Base-by-base conservation (phyloP, 768 basidiomycete species). In the Fomitopsis pulvina region DNA sequence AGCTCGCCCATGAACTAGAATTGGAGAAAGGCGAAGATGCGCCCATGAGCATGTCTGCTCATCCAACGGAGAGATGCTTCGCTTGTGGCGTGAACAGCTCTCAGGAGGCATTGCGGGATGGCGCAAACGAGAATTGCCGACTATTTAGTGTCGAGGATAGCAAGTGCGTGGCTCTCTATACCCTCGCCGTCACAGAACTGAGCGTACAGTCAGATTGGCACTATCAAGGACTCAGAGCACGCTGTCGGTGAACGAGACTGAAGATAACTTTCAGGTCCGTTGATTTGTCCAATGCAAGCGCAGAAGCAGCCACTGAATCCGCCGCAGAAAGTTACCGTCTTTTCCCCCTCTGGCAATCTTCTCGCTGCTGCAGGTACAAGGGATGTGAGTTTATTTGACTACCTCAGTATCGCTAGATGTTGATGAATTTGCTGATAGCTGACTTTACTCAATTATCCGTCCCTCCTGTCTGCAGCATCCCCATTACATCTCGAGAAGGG, bases 21-120 rank as follows among this genome's bases (percentile, higher is more conserved):
- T 75, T 99, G 11, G 84, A 79, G 48, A 76, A 66, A 26, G 86
- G 82, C 29, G 94, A 94, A 63, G 96, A 98, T 67, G 88, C 87
- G 4, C 94, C 96, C n/a, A 97, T 93, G 91, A 95, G 92, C 63
- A 84, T 97, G 75, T 83, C 85, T 16, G 77, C 80, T 11, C 68
- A 86, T 62, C 66, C 71, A 8, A 65, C 80, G 76, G 69, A 64
- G 43, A 71, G 75, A 63, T 70, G 70, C 54, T 56, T 98, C 46
- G 77, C 86, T 0, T 94, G 93, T 55, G 95, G 95, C 12, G 79
- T 97, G 52, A 98, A 97, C 65, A 90, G 89, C 51, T 64, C 86
- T 0, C 65, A 72, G 21, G 80, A 85, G 29, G 70, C 75, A 47
- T 63, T 93, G 20, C 63, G 77, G 57, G 75, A 69, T 18, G 85